Percentiles rank a stretch among this genome's conserved stretches.
phyloP scores from a whole-genome alignment of 306 rosid species.

The Acacia melanoxylon region DNA sequence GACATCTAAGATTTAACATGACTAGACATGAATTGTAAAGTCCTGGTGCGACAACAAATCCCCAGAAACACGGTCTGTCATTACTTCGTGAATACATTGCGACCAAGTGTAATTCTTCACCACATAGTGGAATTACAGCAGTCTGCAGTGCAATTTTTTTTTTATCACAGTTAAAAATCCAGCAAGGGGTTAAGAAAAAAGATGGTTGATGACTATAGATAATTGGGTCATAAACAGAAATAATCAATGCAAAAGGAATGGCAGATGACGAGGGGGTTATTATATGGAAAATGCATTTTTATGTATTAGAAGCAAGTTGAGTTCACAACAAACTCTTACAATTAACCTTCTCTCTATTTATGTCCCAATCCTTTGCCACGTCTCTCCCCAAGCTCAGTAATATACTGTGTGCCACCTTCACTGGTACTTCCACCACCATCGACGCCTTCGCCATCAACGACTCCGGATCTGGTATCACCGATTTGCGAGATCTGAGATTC shows the following conservation, averaged over 20 bases:
- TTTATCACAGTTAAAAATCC: constrained; percentile 30
- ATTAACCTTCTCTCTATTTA: neutral
- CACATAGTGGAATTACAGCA: constrained; percentile 73
- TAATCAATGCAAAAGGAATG: neutral
- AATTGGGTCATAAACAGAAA: neutral
- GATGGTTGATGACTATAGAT: neutral
- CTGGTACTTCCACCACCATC: too few species aligned
- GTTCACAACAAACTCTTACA: neutral
- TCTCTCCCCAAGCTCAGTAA: too few species aligned
- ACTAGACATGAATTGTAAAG: constrained; percentile 84
- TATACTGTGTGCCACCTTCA: too few species aligned
- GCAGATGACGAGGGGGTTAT: neutral
- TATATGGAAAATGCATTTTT: neutral
- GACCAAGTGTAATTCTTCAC: constrained; percentile 93
- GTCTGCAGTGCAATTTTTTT: constrained; percentile 59
- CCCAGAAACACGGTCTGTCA: constrained; percentile 90
- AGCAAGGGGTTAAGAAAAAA: constrained; percentile 1
- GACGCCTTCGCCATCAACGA: too few species aligned
- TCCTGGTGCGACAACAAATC: constrained; percentile 72
- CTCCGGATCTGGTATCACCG: too few species aligned
- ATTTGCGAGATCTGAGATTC: too few species aligned
- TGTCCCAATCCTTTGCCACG: too few species aligned
- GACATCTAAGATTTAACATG: constrained; percentile 96
- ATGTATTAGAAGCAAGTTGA: neutral
- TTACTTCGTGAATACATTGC: constrained; percentile 79